Evolutionary conservation across 495 filamentous ascomycete species (phyloP), one percentile per base, ranked within the genome.

Genomic region (Monascus purpureus): DNA sequence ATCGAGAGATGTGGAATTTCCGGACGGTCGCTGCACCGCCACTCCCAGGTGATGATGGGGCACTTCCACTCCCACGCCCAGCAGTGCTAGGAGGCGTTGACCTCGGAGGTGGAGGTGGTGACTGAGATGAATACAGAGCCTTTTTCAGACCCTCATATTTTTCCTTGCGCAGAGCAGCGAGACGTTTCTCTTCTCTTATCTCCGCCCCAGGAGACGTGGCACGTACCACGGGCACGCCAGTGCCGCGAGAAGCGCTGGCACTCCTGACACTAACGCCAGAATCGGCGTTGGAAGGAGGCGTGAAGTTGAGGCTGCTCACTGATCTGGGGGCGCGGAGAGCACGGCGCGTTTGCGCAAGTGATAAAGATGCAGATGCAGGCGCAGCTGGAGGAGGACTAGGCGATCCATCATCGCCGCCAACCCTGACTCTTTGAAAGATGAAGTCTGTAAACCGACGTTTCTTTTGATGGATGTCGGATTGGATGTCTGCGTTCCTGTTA

Each of bases 381-480:
- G 37, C 17, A 3, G 49, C 33, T 7, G 42, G 23, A 4, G 47
- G 40, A 13, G 35, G 31, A 14, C 38, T 41, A 11, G 43, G 13
- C 0, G 47, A 34, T 13, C 39, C 31, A 35, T 35, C 32, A 33
- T 45, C 47, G 19, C 43, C 17, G 12, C 23, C 41, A 17, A 53
- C 18, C 13, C 50, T 45, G 30, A 65, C 60, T 32, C 61, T 41
- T 27, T 63, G 56, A 29, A 67, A 67, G 36, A 58, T 46, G 40
- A 57, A 67, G 42, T 65, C 63, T 20, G 59, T 64, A 37, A 67
- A 67, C 4, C 63, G 57, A n/a, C 59, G 54, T 43, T 65, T 67
- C 8, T 51, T 64, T 30, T 59, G 61, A 29, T 62, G 61, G 6
- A 57, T 25, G 9, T 62, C 55, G 24, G 52, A 57, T 37, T 67